Base-by-base conservation (phyloP, 202 grass and related monocot species). In the Zizania palustris region DNA sequence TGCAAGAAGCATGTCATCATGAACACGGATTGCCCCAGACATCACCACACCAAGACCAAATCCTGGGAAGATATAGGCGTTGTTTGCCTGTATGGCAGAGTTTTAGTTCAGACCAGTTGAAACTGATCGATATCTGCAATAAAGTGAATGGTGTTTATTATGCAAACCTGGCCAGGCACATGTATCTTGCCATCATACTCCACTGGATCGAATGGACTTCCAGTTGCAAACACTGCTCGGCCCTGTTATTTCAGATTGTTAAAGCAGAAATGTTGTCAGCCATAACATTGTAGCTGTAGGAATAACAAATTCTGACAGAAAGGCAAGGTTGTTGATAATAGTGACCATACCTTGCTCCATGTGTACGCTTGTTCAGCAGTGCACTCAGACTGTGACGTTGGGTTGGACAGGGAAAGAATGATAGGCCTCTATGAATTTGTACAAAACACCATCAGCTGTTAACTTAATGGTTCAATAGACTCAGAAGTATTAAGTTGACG, bases 331-430 rank as follows among this genome's bases (percentile, higher is more conserved):
- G 37, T 44, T 73, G 3, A 34, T 6, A 51, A 78, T 71, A 37
- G 10, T 82, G 63, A 85, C 60, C 3, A 71, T 87, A 88, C 93
- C 93, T 93, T 91, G 86, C 83, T 97, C 93, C 93, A 97, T 71
- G 87, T 95, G 69, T 98, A 98, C 51, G 95, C 91, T 92, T 94
- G 91, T 76, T 98, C 89, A 35, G 95, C 91, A 42, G 95, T 98
- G 63, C 95, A 98, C 57, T 98, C 89, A 53, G 91, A 85, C 81
- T 94, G 89, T 2, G 95, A 88, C 0, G 91, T 98, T 18, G 95
- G 95, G 37, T 98, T 87, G 41, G 90, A 97, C 42, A 97, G 65
- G 14, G 87, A 69, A 77, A 88, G 86, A 87, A 93, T 86, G 40
- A 93, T 37, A 45, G 89, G 95, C 63, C 81, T 94, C 95, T 94